Conservation (phyloP, 2,329 filamentous ascomycete species). For the Phaeoacremonium minimum region DNA sequence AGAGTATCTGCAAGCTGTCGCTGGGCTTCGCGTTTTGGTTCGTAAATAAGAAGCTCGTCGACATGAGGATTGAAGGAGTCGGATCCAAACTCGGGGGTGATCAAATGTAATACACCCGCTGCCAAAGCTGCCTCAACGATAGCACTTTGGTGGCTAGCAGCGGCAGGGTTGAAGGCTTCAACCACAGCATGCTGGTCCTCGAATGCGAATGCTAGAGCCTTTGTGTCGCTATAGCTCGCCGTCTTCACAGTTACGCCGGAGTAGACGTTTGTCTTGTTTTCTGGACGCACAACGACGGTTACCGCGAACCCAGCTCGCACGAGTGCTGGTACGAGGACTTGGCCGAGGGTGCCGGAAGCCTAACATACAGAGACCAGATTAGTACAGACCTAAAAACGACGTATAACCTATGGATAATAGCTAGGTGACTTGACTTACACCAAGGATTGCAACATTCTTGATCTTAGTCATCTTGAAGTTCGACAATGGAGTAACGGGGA, state of each 20-base stretch:
- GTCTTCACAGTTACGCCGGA: background rate
- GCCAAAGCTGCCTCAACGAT: slow-evolving; percentile 13
- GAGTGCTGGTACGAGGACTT: background rate
- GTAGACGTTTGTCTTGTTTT: background rate
- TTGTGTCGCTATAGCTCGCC: background rate
- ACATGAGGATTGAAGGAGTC: slow-evolving; percentile 13
- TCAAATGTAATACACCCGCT: slow-evolving; percentile 11
- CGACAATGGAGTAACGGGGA: no score
- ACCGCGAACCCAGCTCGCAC: background rate
- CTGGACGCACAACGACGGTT: background rate
- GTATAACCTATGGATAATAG: no score
- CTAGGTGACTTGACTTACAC: background rate
- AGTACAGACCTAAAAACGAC: no score
- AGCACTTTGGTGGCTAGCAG: slow-evolving; percentile 10
- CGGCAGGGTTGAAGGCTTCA: slow-evolving; percentile 18
- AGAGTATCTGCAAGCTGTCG: slow-evolving; percentile 8
- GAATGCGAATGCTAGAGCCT: background rate
- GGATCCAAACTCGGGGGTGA: slow-evolving; percentile 16
- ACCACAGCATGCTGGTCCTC: background rate
- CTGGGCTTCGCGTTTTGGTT: slow-evolving; percentile 12
- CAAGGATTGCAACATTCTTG: background rate
- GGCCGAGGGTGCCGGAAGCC: background rate
- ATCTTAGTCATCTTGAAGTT: background rate
- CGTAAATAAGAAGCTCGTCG: slow-evolving; percentile 9
- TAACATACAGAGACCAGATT: no score